Conservation (phyloP, 192 early-diverging fungal genomes). For the Cladochytrium replicatum region DNA sequence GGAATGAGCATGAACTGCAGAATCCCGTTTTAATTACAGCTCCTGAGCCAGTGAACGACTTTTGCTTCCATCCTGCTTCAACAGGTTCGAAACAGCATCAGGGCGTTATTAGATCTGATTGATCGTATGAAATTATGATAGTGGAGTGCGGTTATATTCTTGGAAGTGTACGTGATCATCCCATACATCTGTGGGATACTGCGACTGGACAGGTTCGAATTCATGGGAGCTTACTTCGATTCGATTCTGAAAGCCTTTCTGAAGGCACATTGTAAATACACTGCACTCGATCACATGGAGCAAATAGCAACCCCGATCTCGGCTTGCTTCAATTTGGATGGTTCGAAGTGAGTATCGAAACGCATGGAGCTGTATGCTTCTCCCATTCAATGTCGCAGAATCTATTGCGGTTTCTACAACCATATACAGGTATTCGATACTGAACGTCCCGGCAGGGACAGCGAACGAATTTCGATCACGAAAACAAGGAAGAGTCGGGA, state of each 20-base stretch:
- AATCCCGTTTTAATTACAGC: conserved; percentile 11
- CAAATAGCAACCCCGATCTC: conserved; percentile 55
- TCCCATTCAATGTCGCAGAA: conserved; percentile 21
- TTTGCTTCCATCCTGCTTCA: conserved; percentile 54
- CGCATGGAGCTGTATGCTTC: neutral
- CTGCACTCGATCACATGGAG: conserved; percentile 54
- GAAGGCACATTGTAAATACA: conserved; percentile 56
- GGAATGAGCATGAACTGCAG: conserved; percentile 2
- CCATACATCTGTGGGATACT: conserved; percentile 66
- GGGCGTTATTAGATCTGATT: conserved; percentile 31
- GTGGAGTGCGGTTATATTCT: conserved; percentile 52
- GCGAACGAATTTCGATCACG: conserved; percentile 35
- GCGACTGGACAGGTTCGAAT: conserved; percentile 42
- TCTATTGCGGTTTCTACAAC: conserved; percentile 60
- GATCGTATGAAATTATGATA: too few species aligned
- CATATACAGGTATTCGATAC: conserved; percentile 63
- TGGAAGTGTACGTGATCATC: conserved; percentile 60
- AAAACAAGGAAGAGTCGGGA: conserved; percentile 54
- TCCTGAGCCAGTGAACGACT: conserved; percentile 52
- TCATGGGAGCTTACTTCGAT: too few species aligned
- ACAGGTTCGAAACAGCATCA: conserved; percentile 29
- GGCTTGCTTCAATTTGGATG: conserved; percentile 58
- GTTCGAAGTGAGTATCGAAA: conserved; percentile 30
- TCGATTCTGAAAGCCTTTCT: neutral
- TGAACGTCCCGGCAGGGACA: conserved; percentile 48